A percentile compares a stretch with the other conserved stretches of the same genome.
Evolutionary conservation across 2,329 filamentous ascomycete genomes (phyloP).

Genomic region (Ophiostoma himal-ulmi): DNA sequence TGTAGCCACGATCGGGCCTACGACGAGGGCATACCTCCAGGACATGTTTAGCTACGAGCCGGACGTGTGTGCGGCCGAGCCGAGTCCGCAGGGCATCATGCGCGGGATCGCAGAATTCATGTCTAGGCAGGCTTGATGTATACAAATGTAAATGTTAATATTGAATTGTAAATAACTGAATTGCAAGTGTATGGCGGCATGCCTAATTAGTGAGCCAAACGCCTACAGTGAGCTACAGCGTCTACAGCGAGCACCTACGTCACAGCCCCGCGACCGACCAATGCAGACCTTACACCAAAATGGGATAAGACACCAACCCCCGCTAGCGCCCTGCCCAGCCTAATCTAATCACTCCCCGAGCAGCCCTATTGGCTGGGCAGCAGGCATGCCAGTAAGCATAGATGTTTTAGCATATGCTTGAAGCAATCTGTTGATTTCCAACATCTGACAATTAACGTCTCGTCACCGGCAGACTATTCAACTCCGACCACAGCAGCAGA

Average conservation of each 20-base stretch:
- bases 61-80: conserved; percentile 74
- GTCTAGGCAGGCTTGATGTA: background rate
- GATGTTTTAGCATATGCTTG: background rate
- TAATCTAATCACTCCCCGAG: background rate
- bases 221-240: background rate
- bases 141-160: background rate
- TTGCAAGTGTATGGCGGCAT: background rate
- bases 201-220: background rate
- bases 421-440: background rate
- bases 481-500: background rate
- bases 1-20: conserved; percentile 88
- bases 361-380: conserved; percentile 5
- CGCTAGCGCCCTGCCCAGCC: conserved; percentile 1
- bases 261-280: background rate
- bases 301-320: background rate
- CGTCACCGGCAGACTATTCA: background rate
- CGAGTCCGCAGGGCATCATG: conserved; percentile 73
- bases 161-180: background rate
- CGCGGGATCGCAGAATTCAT: conserved; percentile 56
- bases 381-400: background rate
- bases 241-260: background rate
- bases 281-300: background rate
- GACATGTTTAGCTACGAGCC: conserved; percentile 61
- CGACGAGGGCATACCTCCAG: conserved; percentile 70
- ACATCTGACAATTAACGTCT: background rate